Evolutionary conservation across 140 eudicot species (phyloP), one percentile per base, ranked within the genome.

Genomic region (Erigeron philadelphicus): DNA sequence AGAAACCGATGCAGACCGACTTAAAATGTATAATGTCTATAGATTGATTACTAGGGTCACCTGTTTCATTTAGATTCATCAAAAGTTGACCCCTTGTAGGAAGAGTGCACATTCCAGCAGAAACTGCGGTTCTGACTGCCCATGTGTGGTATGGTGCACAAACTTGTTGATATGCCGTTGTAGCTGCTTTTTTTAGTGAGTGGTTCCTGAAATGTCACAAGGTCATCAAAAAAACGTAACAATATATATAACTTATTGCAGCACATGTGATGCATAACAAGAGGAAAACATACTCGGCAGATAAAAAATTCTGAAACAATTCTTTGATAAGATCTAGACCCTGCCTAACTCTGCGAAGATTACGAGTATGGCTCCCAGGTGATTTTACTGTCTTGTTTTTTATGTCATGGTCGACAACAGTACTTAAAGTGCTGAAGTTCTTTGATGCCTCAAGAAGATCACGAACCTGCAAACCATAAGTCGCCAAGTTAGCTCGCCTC

Each of bases 111-210:
- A 93, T 93, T 19, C 99, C 97, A 50, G 99, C 97, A 70, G 87
- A 83, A 74, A 81, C 99, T 12, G 99, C 99, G n/a, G 96, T 84
- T 76, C 97, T 85, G 25, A 93, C 89, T 11, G 99, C 95, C 99
- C 99, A 93, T 21, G 96, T 79, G 80, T 93, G 99, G 74, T 89
- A 93, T 2, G 99, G 96, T 15, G 96, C 96, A 73, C 96, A 93
- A 11, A 82, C 85, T 74, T 93, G 74, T 49, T 88, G 81, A 71
- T 93, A 93, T 17, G 99, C 97, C 11, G 84, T 82, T 75, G 97
- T 74, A 55, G 98, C 99, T 31, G 97, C 95, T 54, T 90, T 95
- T 83, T 78, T 89, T 31, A 87, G 72, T 21, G 83, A 74, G 68
- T 68, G 67, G 49, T 86, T 82, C 59, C 96, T 87, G 76, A 62